These are phyloP conservation scores for Suillus spraguei DNA, from an alignment of 768 basidiomycete species.

Conservation along the genomic window DNA sequence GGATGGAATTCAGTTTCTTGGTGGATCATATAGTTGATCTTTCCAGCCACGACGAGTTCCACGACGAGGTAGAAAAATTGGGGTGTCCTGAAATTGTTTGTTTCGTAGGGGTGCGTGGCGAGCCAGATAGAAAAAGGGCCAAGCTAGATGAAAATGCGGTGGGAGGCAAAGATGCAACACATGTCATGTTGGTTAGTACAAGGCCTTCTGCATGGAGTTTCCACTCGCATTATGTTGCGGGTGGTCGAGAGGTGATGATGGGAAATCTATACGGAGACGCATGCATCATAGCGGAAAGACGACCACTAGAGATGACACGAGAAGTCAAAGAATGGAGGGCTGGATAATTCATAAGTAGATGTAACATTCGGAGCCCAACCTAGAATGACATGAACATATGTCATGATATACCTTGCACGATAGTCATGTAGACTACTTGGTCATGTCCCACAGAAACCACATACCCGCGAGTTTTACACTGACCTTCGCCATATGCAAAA, in stretches of 20 bases:
- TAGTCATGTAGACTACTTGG: not conserved
- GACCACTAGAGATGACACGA: not conserved
- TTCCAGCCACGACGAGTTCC: not conserved
- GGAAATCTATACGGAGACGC: conserved; percentile 5
- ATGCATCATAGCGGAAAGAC: conserved; percentile 10
- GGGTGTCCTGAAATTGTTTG: conserved; percentile 1
- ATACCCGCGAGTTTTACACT: no score
- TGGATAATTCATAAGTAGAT: not conserved
- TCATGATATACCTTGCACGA: not conserved
- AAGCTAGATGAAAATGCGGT: not conserved
- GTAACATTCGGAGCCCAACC: not conserved
- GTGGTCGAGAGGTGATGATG: conserved; percentile 6
- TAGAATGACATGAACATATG: not conserved
- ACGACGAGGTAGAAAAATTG: not conserved
- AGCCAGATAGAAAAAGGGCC: conserved; percentile 3
- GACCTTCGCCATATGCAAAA: no score
- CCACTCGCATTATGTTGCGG: conserved; percentile 3
- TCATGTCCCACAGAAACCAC: no score
- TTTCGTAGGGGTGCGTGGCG: conserved; percentile 1
- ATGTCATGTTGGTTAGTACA: conserved; percentile 1
- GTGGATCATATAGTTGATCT: conserved; percentile 2
- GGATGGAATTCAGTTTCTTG: conserved; percentile 6
- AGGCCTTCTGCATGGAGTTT: conserved; percentile 6
- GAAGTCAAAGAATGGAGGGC: not conserved
- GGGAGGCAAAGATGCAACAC: not conserved